Evolutionary conservation across 108 stramenopile genomes (phyloP), one percentile per base, ranked within the genome.

Genomic region (Skeletonema grethae): DNA sequence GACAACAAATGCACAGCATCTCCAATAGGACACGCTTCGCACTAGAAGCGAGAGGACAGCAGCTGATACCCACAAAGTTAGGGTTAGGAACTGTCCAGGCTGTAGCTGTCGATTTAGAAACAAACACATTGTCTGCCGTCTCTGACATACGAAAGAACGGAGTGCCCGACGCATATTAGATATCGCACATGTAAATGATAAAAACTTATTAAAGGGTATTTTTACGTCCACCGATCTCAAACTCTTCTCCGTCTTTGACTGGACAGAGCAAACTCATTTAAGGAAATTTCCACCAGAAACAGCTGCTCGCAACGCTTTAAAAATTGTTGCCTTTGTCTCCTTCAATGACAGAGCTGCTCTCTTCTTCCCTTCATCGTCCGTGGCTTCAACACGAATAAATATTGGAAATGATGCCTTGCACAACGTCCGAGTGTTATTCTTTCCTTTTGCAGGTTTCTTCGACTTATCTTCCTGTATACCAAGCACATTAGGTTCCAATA

Each of bases 91-190:
- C 79, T 28, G 85, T 85, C 0, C 94, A 95, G 71, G 88, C 91
- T 30, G 82, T 95, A 30, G 56, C 79, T 2, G 77, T 89, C 5
- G 89, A 92, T 65, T 43, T 74, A 9, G 94, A 95, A 63, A 83
- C 83, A 0, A 65, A 80, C 24, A 36, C 61, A 9, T 35, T 90
- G 38, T 67, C 84, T 28, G 90, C 90, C 30, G 91, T 91, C 3
- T 77, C 77, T 32, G 94, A 92, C 73, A 71, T 88, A 56, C 76
- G 94, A 34, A 95, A 95, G 76, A 82, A 83, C 59, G 94, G 94
- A 16, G 68, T 48, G 32, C 89, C 90, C 6, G 79, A 77, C 29
- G 91, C 88, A 31, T 92, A 87, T 58, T 89, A 57, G 71, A 68
- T 34, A 38, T 64, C 7, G 25, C 41, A 30, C 25, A 28, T 28